A percentile compares a stretch with the other conserved stretches of the same genome.
phyloP scores from a whole-genome alignment of 768 basidiomycete species.

The Naganishia friedmannii region DNA sequence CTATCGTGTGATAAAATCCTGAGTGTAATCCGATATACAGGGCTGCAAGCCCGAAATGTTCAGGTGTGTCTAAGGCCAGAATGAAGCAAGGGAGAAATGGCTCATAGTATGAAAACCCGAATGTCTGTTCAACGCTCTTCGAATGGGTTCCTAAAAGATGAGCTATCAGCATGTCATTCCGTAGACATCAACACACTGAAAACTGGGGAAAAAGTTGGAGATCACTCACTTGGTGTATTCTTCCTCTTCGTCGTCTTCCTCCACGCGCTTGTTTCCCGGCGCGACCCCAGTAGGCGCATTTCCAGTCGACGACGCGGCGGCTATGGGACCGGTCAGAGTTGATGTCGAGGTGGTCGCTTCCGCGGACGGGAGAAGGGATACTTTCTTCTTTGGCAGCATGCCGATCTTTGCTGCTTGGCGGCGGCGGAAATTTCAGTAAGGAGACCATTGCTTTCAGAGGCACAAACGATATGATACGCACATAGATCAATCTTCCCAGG shows the following conservation, averaged over 20 bases:
- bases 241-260: slow-evolving; percentile 48
- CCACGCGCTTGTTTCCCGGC: slow-evolving; percentile 31
- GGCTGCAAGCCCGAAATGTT: too few species aligned
- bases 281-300: slow-evolving; percentile 19
- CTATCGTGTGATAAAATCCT: too few species aligned
- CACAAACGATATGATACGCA: background rate
- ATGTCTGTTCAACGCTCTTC: slow-evolving; percentile 15
- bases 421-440: background rate
- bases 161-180: background rate
- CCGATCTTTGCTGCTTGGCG: slow-evolving; percentile 47
- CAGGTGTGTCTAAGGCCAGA: too few species aligned
- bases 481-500: slow-evolving; percentile 32
- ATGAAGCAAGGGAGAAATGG: background rate
- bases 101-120: background rate
- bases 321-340: slow-evolving; percentile 18
- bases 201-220: background rate
- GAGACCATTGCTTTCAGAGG: background rate
- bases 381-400: slow-evolving; percentile 49
- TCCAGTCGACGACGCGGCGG: background rate
- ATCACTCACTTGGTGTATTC: slow-evolving; percentile 49
- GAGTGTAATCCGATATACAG: too few species aligned
- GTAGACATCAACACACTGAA: background rate
- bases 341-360: slow-evolving; percentile 32
- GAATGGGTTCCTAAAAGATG: slow-evolving; percentile 27
- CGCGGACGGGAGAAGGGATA: slow-evolving; percentile 47